phyloP scores from a whole-genome alignment of 139 green algal genomes.

The Coelastrella sp. region DNA sequence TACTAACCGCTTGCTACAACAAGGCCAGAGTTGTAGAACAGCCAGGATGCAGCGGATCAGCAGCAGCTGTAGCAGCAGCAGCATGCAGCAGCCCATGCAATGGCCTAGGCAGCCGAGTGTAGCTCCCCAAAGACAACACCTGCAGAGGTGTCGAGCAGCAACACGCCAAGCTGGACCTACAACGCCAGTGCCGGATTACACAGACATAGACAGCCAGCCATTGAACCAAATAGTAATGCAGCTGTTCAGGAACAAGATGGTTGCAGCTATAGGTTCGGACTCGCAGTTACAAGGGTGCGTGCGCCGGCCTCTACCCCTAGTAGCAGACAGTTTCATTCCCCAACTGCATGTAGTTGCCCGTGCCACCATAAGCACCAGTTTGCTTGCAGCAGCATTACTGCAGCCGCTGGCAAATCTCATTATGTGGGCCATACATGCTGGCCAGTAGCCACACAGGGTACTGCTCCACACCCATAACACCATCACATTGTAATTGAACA shows the following conservation, averaged over 20 bases:
- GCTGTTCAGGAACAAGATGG: constrained; percentile 89
- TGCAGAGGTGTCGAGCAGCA: neutral
- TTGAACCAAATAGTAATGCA: constrained; percentile 79
- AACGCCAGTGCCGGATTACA: constrained; percentile 52
- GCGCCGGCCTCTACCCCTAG: too few species aligned
- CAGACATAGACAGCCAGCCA: constrained; percentile 70
- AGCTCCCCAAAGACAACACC: neutral
- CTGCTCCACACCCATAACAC: neutral
- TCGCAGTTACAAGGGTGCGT: constrained; percentile 65
- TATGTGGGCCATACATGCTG: too few species aligned
- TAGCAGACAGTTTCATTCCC: neutral
- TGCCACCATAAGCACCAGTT: neutral
- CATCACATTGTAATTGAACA: neutral
- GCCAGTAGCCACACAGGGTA: too few species aligned
- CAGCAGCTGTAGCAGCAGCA: constrained; percentile 13
- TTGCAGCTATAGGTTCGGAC: constrained; percentile 73
- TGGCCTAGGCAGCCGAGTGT: neutral
- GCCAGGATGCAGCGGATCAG: neutral
- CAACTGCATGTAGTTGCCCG: too few species aligned
- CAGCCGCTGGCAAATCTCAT: too few species aligned
- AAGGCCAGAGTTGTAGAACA: neutral
- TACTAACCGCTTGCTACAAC: neutral
- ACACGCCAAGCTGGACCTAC: constrained; percentile 37
- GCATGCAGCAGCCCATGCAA: neutral
- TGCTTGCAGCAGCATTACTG: too few species aligned